Evolutionary conservation across 2,329 filamentous ascomycete species (phyloP), one percentile per base, ranked within the genome.

Genomic region (Sclerotinia subarctica): DNA sequence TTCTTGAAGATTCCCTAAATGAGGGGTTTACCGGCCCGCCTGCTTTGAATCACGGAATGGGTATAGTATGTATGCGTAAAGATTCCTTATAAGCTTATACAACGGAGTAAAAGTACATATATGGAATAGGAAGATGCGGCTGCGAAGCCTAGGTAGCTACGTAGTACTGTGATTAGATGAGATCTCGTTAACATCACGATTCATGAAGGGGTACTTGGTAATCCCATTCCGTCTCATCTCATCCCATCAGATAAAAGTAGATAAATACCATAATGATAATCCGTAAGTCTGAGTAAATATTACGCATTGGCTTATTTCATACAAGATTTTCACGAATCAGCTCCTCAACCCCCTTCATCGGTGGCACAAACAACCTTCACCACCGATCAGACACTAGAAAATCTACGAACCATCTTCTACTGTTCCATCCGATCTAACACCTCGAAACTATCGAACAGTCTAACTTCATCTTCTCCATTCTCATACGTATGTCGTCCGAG

Each of bases 401-500:
- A n/a, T 56, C n/a, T 35, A 56, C 53, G 53, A 56, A 38, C 32
- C 15, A 38, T 38, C 38, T 13, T 38, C 32, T 10, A 7, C 1
- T 52, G 2, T 38, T 38, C 10, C 42, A 47, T 60, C 42, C 21
- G 57, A 60, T 60, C 57, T 47, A 46, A 24, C 1, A 4, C 19
- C 3, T n/a, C 11, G n/a, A 59, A 47, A 60, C 42, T 60, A 60
- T 60, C 26, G 42, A 60, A 47, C 42, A 7, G 15, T 32, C 57
- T 60, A 60, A 60, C 42, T 47, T 59, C 42, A 47, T 59, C 57
- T n/a, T 13, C 10, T n/a, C 46, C 42, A 46, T 59, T 46, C 49
- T 51, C 24, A 52, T 52, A 2, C 24, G 15, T 26, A 52, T 52
- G 13, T 24, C 24, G 26, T 7, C 24, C 24, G 13, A 24, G 49